Percentiles rank a stretch among this genome's conserved stretches.
phyloP scores from a whole-genome alignment of 768 basidiomycete genomes.

The Fistulinella prunicolor region DNA sequence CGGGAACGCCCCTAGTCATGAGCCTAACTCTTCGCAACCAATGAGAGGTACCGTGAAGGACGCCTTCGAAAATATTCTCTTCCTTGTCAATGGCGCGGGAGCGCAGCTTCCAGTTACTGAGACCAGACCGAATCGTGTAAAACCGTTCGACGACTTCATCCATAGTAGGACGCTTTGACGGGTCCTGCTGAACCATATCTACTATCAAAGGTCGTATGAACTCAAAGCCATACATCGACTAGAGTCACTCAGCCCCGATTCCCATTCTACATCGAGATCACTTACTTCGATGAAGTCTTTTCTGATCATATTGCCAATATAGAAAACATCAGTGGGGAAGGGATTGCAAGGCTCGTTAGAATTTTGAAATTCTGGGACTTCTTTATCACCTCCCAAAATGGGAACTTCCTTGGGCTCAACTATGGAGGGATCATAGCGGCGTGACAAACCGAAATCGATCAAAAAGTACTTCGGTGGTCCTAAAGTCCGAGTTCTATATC shows the following conservation, averaged over 20 bases:
- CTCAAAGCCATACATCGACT: conserved; percentile 13
- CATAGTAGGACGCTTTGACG: conserved; percentile 36
- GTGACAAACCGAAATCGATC: conserved; percentile 25
- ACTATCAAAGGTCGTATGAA: conserved; percentile 35
- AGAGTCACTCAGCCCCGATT: not conserved
- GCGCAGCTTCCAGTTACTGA: conserved; percentile 27
- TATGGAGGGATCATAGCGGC: conserved; percentile 25
- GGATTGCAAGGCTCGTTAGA: conserved; percentile 29
- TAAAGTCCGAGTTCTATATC: conserved; percentile 12
- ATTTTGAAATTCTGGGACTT: conserved; percentile 37
- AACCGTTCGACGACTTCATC: conserved; percentile 35
- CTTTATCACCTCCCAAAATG: conserved; percentile 40
- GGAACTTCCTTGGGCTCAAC: conserved; percentile 26
- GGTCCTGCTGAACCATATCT: conserved; percentile 40
- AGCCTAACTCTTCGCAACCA: conserved; percentile 26
- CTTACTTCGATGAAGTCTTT: conserved; percentile 31
- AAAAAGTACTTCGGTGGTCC: conserved; percentile 19
- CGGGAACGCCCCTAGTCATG: conserved; percentile 14
- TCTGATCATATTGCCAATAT: conserved; percentile 38
- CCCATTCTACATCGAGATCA: not conserved
- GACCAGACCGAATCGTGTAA: conserved; percentile 11
- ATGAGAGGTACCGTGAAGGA: conserved; percentile 12
- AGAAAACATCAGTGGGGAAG: conserved; percentile 44
- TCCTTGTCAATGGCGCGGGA: conserved; percentile 20
- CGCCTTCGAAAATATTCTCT: not conserved